These are phyloP conservation scores for Astragalus glycyphyllos DNA, from an alignment of 306 rosid genomes.

Conservation along the genomic window DNA sequence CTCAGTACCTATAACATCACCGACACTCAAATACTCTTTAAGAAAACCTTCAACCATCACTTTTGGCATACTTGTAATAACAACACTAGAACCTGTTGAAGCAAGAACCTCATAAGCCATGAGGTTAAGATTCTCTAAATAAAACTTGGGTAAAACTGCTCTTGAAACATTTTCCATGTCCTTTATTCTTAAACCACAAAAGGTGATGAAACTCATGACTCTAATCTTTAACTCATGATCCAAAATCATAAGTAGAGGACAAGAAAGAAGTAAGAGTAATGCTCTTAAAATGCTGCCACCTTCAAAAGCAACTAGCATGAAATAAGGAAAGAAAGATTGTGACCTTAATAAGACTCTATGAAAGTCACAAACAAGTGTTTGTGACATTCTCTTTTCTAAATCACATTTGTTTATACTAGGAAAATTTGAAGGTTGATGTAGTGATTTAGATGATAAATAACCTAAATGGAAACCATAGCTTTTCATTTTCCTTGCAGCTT, in stretches of 20 bases:
- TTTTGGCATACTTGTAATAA: slow-evolving; percentile 77
- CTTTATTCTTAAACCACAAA: slow-evolving; percentile 63
- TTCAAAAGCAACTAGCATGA: slow-evolving; percentile 94
- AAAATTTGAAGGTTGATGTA: slow-evolving; percentile 46
- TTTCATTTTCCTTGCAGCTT: slow-evolving; percentile 73
- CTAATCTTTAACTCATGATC: slow-evolving; percentile 57
- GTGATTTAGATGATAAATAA: slow-evolving; percentile 45
- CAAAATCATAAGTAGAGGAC: slow-evolving; percentile 63
- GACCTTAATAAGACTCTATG: slow-evolving; percentile 60
- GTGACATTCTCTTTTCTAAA: slow-evolving; percentile 54
- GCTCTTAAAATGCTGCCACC: slow-evolving; percentile 83
- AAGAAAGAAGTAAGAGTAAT: slow-evolving; percentile 65
- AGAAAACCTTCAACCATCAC: slow-evolving; percentile 83
- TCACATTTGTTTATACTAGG: slow-evolving; percentile 61
- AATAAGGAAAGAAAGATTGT: slow-evolving; percentile 74
- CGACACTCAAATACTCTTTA: slow-evolving; percentile 68
- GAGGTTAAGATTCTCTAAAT: slow-evolving; percentile 71
- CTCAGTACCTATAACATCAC: slow-evolving; percentile 75
- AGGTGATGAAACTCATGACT: slow-evolving; percentile 73
- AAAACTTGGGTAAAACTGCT: slow-evolving; percentile 85
- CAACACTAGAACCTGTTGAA: slow-evolving; percentile 57
- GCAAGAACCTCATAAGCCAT: slow-evolving; percentile 63
- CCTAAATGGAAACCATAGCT: slow-evolving; percentile 54
- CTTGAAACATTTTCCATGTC: slow-evolving; percentile 63
- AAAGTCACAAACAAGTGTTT: slow-evolving; percentile 62